These are phyloP conservation scores for Arachnomyces sp. DNA, from an alignment of 2,329 filamentous ascomycete genomes.

Conservation along the genomic window DNA sequence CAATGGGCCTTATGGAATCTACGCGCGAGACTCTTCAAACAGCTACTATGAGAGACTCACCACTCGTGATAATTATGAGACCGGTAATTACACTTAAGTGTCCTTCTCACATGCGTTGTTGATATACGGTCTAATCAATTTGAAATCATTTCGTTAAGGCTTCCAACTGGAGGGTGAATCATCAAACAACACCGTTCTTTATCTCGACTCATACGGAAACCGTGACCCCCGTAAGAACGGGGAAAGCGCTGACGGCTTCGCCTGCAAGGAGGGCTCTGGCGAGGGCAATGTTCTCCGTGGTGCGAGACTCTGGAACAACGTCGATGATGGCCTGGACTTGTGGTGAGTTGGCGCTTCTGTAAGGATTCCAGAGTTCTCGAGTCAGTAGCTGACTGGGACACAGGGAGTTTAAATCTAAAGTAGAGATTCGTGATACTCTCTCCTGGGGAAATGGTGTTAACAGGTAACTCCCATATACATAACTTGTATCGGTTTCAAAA, in stretches of 20 bases:
- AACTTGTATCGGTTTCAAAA: background rate
- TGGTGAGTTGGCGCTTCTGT: conserved; percentile 14
- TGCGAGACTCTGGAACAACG: conserved; percentile 44
- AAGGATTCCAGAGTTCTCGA: conserved; percentile 3
- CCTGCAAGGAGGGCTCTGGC: conserved; percentile 41
- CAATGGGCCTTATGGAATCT: conserved; percentile 34
- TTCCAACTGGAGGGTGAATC: conserved; percentile 30
- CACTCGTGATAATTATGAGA: conserved; percentile 34
- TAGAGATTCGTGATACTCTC: conserved; percentile 40
- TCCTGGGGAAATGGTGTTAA: conserved; percentile 44
- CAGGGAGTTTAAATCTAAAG: conserved; percentile 32
- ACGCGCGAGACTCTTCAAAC: conserved; percentile 26
- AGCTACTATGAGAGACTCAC: conserved; percentile 31
- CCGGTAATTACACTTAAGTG: background rate
- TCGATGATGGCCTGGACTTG: conserved; percentile 44
- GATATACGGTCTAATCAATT: background rate
- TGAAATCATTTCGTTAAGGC: conserved; percentile 19
- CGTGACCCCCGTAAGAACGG: conserved; percentile 46
- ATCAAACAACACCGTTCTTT: conserved; percentile 35
- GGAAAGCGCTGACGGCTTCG: conserved; percentile 45
- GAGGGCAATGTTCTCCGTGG: conserved; percentile 40
- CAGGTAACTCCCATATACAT: conserved; percentile 4
- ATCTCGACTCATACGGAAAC: conserved; percentile 40
- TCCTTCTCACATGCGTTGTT: background rate
- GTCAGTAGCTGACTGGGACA: conserved; percentile 10